Percentiles rank a stretch among this genome's conserved stretches.
These are phyloP conservation scores for Penicillium atrosanguineum DNA, from an alignment of 495 filamentous ascomycete genomes.

Conservation along the genomic window DNA sequence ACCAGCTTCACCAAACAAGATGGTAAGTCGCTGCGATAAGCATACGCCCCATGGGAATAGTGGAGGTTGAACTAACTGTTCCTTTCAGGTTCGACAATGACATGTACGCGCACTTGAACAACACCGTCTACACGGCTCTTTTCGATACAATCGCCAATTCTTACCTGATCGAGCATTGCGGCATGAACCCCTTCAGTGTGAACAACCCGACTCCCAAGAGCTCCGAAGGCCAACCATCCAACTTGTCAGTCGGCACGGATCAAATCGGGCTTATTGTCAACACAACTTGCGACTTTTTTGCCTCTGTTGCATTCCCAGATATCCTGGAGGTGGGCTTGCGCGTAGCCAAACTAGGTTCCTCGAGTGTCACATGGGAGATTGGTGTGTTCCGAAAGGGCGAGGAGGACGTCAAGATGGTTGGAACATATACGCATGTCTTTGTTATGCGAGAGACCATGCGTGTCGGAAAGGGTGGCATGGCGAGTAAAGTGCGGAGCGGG, in stretches of 20 bases:
- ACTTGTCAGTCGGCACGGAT: constrained; percentile 11
- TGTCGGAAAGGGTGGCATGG: constrained; percentile 53
- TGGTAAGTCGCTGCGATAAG: constrained; percentile 53
- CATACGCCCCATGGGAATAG: not conserved
- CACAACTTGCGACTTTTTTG: constrained; percentile 81
- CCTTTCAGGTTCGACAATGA: constrained; percentile 81
- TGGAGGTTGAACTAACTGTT: not conserved
- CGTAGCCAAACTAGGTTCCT: constrained; percentile 79
- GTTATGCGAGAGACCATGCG: constrained; percentile 70
- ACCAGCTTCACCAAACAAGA: constrained; percentile 81
- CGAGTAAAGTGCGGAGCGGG: constrained; percentile 37
- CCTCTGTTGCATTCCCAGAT: constrained; percentile 77
- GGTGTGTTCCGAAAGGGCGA: constrained; percentile 77
- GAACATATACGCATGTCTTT: constrained; percentile 87
- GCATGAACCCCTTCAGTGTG: constrained; percentile 63
- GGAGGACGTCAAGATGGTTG: constrained; percentile 79
- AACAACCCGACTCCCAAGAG: constrained; percentile 28
- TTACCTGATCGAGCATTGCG: constrained; percentile 80
- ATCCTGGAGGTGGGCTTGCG: constrained; percentile 77
- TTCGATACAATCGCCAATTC: constrained; percentile 88
- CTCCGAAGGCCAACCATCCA: constrained; percentile 11
- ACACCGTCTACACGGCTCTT: constrained; percentile 77
- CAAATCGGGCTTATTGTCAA: constrained; percentile 65
- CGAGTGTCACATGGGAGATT: constrained; percentile 90
- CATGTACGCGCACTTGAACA: constrained; percentile 90